Conservation (phyloP, 2,329 filamentous ascomycete species). For the Blumeriella jaapii region DNA sequence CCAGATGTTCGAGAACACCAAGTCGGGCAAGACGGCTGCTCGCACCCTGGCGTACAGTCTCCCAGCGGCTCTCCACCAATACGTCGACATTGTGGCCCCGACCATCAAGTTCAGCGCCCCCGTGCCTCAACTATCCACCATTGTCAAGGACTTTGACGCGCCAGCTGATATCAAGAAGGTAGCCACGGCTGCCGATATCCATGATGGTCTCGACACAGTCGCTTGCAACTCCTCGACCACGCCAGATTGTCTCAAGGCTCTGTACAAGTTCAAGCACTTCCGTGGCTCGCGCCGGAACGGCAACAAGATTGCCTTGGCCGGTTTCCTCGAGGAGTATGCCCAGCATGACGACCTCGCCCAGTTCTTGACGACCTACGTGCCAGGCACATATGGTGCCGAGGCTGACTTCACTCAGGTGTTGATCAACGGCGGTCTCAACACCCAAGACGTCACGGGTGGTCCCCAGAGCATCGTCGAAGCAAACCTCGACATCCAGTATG, state of each 20-base stretch:
- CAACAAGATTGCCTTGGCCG: constrained; percentile 21
- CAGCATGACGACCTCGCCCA: constrained; percentile 30
- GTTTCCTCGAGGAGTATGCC: constrained; percentile 25
- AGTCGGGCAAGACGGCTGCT: constrained; percentile 36
- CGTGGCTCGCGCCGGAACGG: constrained; percentile 8
- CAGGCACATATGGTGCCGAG: constrained; percentile 27
- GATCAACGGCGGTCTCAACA: constrained; percentile 32
- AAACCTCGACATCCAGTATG: constrained; percentile 44
- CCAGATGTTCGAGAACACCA: constrained; percentile 21
- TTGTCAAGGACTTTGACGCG: constrained; percentile 1
- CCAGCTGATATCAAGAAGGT: not conserved
- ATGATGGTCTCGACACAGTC: constrained; percentile 13
- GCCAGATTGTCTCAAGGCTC: constrained; percentile 22
- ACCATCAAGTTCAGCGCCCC: constrained; percentile 35
- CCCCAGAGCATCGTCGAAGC: constrained; percentile 32
- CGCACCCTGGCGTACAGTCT: constrained; percentile 36
- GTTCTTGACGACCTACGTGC: constrained; percentile 35
- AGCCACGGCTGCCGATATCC: not conserved
- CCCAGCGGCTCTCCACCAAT: constrained; percentile 26
- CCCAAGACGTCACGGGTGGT: constrained; percentile 28
- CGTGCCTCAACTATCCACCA: constrained; percentile 2
- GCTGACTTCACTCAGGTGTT: constrained; percentile 28
- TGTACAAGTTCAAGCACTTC: constrained; percentile 24
- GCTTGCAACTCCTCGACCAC: constrained; percentile 26
- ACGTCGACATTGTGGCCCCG: constrained; percentile 32